These are phyloP conservation scores for Lecanicillium sp. DNA, from an alignment of 2,329 filamentous ascomycete genomes.

Conservation along the genomic window DNA sequence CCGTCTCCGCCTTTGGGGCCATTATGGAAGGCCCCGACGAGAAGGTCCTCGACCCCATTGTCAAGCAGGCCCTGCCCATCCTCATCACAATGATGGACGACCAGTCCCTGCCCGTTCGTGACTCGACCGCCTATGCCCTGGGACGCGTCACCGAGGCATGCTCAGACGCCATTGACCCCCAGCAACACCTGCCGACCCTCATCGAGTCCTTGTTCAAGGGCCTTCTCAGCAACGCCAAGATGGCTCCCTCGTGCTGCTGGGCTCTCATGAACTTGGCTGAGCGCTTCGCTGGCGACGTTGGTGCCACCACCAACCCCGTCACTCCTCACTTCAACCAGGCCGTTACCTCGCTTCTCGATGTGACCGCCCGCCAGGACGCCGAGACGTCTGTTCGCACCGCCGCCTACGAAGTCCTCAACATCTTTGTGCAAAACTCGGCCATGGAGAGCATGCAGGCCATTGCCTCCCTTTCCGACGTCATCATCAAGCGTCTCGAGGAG, in stretches of 20 bases:
- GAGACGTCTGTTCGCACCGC: conserved; percentile 90
- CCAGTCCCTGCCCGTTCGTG: conserved; percentile 78
- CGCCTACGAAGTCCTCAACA: conserved; percentile 92
- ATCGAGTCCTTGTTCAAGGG: conserved; percentile 87
- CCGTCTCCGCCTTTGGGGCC: conserved; percentile 92
- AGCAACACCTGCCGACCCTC: conserved; percentile 72
- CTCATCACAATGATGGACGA: conserved; percentile 92
- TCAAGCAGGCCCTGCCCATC: conserved; percentile 90
- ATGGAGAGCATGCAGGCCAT: conserved; percentile 77
- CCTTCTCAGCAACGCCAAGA: conserved; percentile 85
- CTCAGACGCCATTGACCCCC: conserved; percentile 82
- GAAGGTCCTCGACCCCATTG: conserved; percentile 82
- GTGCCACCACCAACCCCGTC: conserved; percentile 69
- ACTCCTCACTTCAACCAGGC: conserved; percentile 92
- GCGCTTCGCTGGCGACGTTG: conserved; percentile 82
- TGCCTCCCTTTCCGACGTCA: conserved; percentile 75
- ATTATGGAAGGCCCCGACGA: conserved; percentile 99
- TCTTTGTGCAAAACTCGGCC: conserved; percentile 86
- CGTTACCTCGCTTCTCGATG: conserved; percentile 73
- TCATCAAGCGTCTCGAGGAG: conserved; percentile 84
- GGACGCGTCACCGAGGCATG: conserved; percentile 94
- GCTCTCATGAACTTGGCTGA: conserved; percentile 97
- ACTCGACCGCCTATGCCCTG: conserved; percentile 92
- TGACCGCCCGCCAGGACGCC: conserved; percentile 74
- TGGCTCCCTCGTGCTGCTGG: conserved; percentile 98